These are phyloP conservation scores for Phytophthora uliginosa DNA, from an alignment of 352 stramenopile species.

Conservation along the genomic window DNA sequence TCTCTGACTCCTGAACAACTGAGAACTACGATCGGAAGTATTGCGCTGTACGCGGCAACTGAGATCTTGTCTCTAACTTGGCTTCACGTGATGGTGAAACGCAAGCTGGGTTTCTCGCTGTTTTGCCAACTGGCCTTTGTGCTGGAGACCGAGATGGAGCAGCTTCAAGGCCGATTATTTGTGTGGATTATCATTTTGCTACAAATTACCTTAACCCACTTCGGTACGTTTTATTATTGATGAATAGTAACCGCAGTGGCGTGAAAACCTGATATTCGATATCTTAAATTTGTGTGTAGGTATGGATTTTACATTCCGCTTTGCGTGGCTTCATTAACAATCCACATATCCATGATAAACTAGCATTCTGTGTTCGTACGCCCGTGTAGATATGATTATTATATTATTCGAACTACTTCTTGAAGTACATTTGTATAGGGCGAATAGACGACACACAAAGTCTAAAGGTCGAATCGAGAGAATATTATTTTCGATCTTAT, in stretches of 20 bases:
- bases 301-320: not conserved
- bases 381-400: too few species aligned
- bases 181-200: conserved; percentile 20
- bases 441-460: too few species aligned
- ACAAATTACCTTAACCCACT: conserved; percentile 18
- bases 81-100: conserved; percentile 21
- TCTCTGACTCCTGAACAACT: conserved; percentile 9
- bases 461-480: too few species aligned
- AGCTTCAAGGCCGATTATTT: conserved; percentile 19
- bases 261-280: not conserved
- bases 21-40: conserved; percentile 12
- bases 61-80: conserved; percentile 20
- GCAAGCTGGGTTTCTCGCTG: conserved; percentile 27
- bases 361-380: not conserved
- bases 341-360: not conserved
- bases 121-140: conserved; percentile 19
- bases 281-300: not conserved
- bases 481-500: too few species aligned
- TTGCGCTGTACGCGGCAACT: conserved; percentile 3
- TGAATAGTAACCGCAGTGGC: not conserved
- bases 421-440: too few species aligned
- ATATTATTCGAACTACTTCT: too few species aligned
- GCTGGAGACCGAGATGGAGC: conserved; percentile 18
- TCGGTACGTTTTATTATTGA: conserved; percentile 15
- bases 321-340: not conserved